Evolutionary conservation across 2,329 filamentous ascomycete species (phyloP).

Genomic region (Seiridium unicorne): DNA sequence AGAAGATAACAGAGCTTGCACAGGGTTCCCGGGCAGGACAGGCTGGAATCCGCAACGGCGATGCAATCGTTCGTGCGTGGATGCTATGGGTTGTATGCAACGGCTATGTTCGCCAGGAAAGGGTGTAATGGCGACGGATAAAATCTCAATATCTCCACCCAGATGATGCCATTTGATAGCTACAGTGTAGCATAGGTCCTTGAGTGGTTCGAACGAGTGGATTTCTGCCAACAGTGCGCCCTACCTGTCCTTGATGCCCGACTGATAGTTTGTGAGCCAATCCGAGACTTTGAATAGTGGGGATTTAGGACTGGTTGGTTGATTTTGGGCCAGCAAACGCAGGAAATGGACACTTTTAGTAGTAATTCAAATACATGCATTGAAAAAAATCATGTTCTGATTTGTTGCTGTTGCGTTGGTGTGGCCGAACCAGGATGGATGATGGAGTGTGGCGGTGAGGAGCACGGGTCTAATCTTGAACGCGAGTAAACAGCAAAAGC

Average conservation of each 20-base stretch:
- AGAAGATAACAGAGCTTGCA: neutral
- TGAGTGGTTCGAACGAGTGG: neutral
- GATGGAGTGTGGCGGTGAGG: neutral
- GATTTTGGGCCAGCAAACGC: neutral
- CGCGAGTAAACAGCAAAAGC: neutral
- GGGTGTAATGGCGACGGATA: too few relatives aligned
- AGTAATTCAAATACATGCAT: too few relatives aligned
- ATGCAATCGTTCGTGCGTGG: neutral
- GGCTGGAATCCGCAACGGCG: neutral
- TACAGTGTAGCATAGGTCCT: too few relatives aligned
- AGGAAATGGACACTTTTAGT: too few relatives aligned
- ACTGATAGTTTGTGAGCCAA: neutral
- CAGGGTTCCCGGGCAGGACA: neutral
- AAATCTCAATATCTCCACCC: too few relatives aligned
- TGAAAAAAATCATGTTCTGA: too few relatives aligned
- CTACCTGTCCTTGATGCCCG: neutral
- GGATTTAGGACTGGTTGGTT: neutral
- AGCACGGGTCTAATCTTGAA: neutral
- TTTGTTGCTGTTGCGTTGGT: too few relatives aligned
- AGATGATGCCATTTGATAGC: too few relatives aligned
- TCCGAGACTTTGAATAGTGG: neutral
- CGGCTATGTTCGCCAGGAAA: too few relatives aligned
- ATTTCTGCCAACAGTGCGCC: neutral
- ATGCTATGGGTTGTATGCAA: slow-evolving; percentile 2
- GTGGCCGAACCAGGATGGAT: too few relatives aligned